Conservation (phyloP, 495 filamentous ascomycete species). For the Neurospora sp. region DNA sequence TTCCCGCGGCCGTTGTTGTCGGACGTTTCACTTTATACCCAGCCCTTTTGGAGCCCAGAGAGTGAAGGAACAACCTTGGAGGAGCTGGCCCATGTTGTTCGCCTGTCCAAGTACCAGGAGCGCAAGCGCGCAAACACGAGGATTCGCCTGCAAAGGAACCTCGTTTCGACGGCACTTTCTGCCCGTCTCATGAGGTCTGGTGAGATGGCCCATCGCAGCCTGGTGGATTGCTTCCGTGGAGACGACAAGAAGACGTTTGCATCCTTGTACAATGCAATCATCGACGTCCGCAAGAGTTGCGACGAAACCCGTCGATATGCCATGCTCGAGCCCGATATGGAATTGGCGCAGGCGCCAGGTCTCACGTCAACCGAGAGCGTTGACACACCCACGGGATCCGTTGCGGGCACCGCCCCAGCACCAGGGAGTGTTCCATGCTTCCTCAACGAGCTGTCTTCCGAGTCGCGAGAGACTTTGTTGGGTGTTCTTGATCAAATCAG, state of each 20-base stretch:
- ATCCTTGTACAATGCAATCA: slow-evolving; percentile 73
- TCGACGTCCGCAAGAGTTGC: slow-evolving; percentile 81
- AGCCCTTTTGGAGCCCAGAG: slow-evolving; percentile 35
- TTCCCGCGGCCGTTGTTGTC: slow-evolving; percentile 35
- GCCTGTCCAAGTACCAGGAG: slow-evolving; percentile 63
- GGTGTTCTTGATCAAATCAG: slow-evolving; percentile 73
- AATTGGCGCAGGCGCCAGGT: slow-evolving; percentile 34
- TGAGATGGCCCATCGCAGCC: slow-evolving; percentile 64
- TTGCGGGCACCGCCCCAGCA: slow-evolving; percentile 24
- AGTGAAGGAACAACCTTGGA: slow-evolving; percentile 51
- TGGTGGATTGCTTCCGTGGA: slow-evolving; percentile 80
- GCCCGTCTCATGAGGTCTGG: slow-evolving; percentile 70
- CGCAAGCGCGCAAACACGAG: slow-evolving; percentile 57
- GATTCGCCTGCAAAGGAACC: slow-evolving; percentile 53
- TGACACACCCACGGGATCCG: slow-evolving; percentile 28
- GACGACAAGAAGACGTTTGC: slow-evolving; percentile 88
- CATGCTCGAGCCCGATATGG: slow-evolving; percentile 58
- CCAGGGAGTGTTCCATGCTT: slow-evolving; percentile 54
- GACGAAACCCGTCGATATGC: slow-evolving; percentile 59
- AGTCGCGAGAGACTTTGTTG: slow-evolving; percentile 63
- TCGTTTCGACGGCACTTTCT: slow-evolving; percentile 67
- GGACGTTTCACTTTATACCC: slow-evolving; percentile 42
- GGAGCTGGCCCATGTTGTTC: slow-evolving; percentile 61
- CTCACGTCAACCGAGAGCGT: slow-evolving; percentile 36
- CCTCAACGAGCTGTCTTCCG: slow-evolving; percentile 67